These are phyloP conservation scores for Tolypocladium sp. DNA, from an alignment of 2,329 filamentous ascomycete species.

Conservation along the genomic window DNA sequence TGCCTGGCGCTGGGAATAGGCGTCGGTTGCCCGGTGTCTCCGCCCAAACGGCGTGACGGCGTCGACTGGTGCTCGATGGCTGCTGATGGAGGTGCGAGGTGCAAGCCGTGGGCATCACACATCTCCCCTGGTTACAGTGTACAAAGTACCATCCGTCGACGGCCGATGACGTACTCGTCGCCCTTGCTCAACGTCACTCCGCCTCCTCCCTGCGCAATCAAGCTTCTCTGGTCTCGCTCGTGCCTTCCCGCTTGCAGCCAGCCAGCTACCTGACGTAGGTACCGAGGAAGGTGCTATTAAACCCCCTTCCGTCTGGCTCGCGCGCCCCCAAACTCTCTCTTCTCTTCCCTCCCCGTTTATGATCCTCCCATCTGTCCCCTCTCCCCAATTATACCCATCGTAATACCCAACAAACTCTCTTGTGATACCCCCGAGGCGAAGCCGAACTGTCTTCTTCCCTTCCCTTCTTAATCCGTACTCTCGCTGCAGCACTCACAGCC, in stretches of 20 bases:
- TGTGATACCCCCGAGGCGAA: conserved; percentile 18
- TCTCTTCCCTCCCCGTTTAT: conserved; percentile 5
- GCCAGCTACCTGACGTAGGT: neutral
- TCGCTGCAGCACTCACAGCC: neutral
- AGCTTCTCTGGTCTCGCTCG: conserved; percentile 7
- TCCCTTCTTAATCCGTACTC: neutral
- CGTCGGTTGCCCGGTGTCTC: neutral
- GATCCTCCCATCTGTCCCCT: conserved; percentile 5
- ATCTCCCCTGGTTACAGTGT: neutral
- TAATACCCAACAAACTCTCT: conserved; percentile 11
- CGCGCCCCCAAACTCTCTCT: conserved; percentile 3
- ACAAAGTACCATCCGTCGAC: neutral
- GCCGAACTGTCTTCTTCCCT: neutral
- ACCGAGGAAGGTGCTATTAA: neutral
- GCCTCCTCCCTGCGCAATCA: conserved; percentile 8
- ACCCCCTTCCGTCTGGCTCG: neutral
- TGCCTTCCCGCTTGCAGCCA: conserved; percentile 2
- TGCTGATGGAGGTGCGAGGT: neutral
- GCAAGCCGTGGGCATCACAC: no score
- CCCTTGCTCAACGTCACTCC: conserved; percentile 24
- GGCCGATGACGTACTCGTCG: conserved; percentile 23
- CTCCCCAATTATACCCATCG: conserved; percentile 8
- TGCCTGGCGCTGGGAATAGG: neutral
- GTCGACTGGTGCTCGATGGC: neutral
- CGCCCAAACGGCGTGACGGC: neutral